These are phyloP conservation scores for Triticum aestivum DNA, from an alignment of 176 grass and related monocot genomes.

Conservation along the genomic window DNA sequence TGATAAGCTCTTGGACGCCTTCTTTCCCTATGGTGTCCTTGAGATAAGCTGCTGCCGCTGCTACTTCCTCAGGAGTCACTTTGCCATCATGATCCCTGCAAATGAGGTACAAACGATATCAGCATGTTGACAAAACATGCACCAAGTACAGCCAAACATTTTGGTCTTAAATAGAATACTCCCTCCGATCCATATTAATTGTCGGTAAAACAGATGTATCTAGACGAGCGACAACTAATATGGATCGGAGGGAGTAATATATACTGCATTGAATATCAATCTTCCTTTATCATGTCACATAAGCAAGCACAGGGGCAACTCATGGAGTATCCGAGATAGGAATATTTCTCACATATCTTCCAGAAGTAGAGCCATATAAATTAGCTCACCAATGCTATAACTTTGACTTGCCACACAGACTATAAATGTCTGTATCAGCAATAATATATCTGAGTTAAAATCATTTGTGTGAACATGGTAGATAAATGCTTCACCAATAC, in stretches of 20 bases:
- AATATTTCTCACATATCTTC: not conserved
- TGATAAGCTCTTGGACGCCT: conserved; percentile 82
- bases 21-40: conserved; percentile 82
- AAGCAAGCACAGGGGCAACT: not conserved
- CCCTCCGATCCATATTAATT: too few relatives aligned
- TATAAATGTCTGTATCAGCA: not conserved
- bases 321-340: not conserved
- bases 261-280: not conserved
- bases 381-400: conserved; percentile 3
- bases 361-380: not conserved
- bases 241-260: too few relatives aligned
- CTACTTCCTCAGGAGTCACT: conserved; percentile 92
- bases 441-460: not conserved
- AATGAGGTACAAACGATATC: conserved; percentile 15
- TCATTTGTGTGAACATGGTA: conserved; percentile 10
- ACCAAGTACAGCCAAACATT: not conserved
- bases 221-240: too few relatives aligned
- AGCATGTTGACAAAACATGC: not conserved
- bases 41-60: conserved; percentile 61
- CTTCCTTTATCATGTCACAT: not conserved
- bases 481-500: not conserved
- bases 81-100: conserved; percentile 84
- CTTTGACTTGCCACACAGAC: not conserved
- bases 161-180: not conserved
- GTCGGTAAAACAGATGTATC: too few relatives aligned